phyloP scores from a whole-genome alignment of 768 basidiomycete genomes.

The Agaricus blazei region DNA sequence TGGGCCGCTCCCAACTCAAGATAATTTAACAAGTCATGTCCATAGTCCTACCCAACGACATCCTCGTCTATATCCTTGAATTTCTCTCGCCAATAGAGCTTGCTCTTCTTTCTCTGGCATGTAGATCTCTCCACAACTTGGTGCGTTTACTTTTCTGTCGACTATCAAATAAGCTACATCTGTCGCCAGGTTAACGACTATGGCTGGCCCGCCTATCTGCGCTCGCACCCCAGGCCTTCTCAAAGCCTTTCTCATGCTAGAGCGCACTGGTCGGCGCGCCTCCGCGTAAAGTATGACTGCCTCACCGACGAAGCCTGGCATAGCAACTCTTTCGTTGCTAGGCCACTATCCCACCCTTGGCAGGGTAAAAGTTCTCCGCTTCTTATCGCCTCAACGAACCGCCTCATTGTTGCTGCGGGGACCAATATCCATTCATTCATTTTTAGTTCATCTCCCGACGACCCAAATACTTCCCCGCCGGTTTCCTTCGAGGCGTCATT shows the following conservation, averaged over 20 bases:
- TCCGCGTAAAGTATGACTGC: constrained; percentile 45
- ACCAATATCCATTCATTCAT: constrained; percentile 50
- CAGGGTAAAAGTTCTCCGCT: constrained; percentile 47
- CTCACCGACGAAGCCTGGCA: constrained; percentile 52
- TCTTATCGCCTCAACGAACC: constrained; percentile 48
- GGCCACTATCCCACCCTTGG: constrained; percentile 63
- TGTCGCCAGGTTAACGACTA: constrained; percentile 47
- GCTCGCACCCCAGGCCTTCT: constrained; percentile 48
- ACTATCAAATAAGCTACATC: constrained; percentile 1
- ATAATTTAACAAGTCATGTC: constrained; percentile 16
- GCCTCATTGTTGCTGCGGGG: constrained; percentile 61
- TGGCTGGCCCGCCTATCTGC: constrained; percentile 55
- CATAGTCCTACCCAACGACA: constrained; percentile 44
- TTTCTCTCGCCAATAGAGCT: constrained; percentile 40
- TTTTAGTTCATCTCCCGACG: constrained; percentile 28
- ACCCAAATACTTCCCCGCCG: constrained; percentile 29
- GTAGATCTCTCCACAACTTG: constrained; percentile 31
- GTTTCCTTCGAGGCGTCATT: constrained; percentile 43
- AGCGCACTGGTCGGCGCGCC: constrained; percentile 36
- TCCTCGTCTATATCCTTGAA: constrained; percentile 50
- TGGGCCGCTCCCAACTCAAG: not conserved
- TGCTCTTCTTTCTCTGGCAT: constrained; percentile 33
- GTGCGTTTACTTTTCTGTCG: constrained; percentile 29
- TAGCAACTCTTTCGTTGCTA: constrained; percentile 46
- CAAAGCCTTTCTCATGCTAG: constrained; percentile 42